These are phyloP conservation scores for Ormosia semicastrata DNA, from an alignment of 306 rosid genomes.

Conservation along the genomic window DNA sequence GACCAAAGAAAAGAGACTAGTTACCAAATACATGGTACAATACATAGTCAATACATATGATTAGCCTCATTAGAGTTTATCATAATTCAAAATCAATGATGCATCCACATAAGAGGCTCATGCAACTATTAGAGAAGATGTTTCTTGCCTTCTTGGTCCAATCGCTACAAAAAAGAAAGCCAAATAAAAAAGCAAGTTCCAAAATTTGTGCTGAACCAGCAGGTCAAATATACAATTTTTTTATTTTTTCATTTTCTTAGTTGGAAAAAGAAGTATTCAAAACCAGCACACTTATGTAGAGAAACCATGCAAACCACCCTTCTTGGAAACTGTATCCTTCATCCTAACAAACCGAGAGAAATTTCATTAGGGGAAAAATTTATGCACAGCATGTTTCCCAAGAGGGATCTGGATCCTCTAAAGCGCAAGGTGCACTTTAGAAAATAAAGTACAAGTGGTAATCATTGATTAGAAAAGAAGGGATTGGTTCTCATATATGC, in stretches of 20 bases:
- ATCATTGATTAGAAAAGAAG: background rate
- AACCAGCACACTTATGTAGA: background rate
- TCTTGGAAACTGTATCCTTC: background rate
- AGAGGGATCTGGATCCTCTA: background rate
- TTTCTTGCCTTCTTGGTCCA: background rate
- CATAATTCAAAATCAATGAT: background rate
- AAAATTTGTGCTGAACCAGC: background rate
- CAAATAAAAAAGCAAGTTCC: background rate
- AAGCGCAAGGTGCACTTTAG: background rate
- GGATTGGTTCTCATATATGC: background rate
- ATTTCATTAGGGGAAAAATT: background rate
- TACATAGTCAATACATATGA: background rate
- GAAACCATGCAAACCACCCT: background rate
- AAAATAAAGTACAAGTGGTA: background rate
- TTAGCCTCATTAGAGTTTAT: background rate
- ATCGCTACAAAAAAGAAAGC: background rate
- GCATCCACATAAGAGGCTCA: background rate
- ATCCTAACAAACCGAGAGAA: background rate
- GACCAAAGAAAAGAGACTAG: background rate
- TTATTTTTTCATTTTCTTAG: background rate
- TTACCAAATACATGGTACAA: background rate
- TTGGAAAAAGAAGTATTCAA: background rate
- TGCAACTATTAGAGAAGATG: background rate
- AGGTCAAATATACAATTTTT: background rate
- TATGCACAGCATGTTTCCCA: background rate